Percentiles rank a stretch among this genome's conserved stretches.
These are phyloP conservation scores for Angophora floribunda DNA, from an alignment of 345 rosid species.

Conservation along the genomic window DNA sequence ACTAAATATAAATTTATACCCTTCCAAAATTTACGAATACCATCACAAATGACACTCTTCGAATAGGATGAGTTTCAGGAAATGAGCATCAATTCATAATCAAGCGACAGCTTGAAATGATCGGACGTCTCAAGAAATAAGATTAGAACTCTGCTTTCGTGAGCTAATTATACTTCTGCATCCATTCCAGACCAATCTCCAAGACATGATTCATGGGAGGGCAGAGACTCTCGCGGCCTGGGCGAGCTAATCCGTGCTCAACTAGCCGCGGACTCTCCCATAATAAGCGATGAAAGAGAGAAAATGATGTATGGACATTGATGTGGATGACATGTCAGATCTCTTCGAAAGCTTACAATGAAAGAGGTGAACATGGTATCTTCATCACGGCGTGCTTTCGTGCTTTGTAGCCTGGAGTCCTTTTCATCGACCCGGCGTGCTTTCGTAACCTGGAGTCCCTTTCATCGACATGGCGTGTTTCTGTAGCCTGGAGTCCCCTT, in stretches of 20 bases:
- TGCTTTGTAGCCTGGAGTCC: too few species aligned
- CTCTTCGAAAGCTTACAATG: not conserved
- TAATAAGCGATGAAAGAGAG: too few species aligned
- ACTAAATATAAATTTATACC: not conserved
- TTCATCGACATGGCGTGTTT: too few species aligned
- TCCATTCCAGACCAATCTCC: too few species aligned
- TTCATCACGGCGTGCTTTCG: too few species aligned
- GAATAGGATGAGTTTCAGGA: fast-evolving
- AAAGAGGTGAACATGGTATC: too few species aligned
- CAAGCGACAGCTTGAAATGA: not conserved
- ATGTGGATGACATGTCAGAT: fast-evolving
- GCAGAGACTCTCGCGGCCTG: too few species aligned
- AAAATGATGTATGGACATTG: too few species aligned
- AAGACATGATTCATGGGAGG: not conserved
- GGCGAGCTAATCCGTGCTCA: too few species aligned
- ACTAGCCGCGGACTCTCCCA: not conserved
- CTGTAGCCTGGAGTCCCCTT: too few species aligned
- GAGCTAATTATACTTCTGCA: not conserved
- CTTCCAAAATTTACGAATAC: not conserved
- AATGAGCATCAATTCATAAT: not conserved
- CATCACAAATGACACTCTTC: not conserved
- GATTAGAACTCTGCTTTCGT: fast-evolving
- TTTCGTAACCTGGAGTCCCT: too few species aligned
- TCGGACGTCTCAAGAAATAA: not conserved
- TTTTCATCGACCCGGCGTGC: too few species aligned